These are phyloP conservation scores for Rhizopus microsporus DNA, from an alignment of 371 early-diverging fungal genomes.

Conservation along the genomic window DNA sequence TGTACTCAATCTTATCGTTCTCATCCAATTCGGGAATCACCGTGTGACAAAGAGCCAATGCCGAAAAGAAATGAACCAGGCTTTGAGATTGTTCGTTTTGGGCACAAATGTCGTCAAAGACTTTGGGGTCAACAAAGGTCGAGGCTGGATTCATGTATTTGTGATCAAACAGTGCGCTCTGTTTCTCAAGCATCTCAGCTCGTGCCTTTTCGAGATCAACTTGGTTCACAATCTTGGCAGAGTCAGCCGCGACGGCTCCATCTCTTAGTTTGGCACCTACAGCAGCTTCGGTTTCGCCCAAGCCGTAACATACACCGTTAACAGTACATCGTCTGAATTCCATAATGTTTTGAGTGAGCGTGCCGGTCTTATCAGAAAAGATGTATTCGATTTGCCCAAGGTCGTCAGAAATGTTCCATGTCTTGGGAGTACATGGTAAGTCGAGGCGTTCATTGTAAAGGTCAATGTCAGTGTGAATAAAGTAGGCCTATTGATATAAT, in stretches of 20 bases:
- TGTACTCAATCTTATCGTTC: conserved; percentile 66
- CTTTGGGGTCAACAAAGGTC: conserved; percentile 49
- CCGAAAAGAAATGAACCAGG: conserved; percentile 71
- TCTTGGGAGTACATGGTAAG: conserved; percentile 82
- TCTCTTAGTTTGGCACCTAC: conserved; percentile 44
- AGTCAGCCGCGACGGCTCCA: conserved; percentile 14
- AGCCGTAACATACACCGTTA: conserved; percentile 80
- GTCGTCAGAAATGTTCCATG: conserved; percentile 87
- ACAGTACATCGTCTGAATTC: conserved; percentile 83
- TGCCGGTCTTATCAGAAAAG: conserved; percentile 93
- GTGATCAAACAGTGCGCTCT: conserved; percentile 43
- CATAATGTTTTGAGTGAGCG: conserved; percentile 83
- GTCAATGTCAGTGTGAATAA: conserved; percentile 84
- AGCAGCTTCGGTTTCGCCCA: conserved; percentile 53
- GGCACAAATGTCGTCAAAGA: conserved; percentile 40
- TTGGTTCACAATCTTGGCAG: conserved; percentile 23
- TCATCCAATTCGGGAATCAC: conserved; percentile 68
- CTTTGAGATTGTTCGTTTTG: conserved; percentile 45
- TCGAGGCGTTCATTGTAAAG: conserved; percentile 83
- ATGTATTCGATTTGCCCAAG: conserved; percentile 93
- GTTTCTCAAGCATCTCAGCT: conserved; percentile 42
- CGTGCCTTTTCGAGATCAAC: conserved; percentile 40
- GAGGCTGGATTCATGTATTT: conserved; percentile 42
- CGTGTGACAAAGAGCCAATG: conserved; percentile 79
- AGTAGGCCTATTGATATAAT: conserved; percentile 55